A percentile compares a stretch with the other conserved stretches of the same genome.
Conservation (phyloP, 495 filamentous ascomycete species). For the Penicillium dipodomyicola region DNA sequence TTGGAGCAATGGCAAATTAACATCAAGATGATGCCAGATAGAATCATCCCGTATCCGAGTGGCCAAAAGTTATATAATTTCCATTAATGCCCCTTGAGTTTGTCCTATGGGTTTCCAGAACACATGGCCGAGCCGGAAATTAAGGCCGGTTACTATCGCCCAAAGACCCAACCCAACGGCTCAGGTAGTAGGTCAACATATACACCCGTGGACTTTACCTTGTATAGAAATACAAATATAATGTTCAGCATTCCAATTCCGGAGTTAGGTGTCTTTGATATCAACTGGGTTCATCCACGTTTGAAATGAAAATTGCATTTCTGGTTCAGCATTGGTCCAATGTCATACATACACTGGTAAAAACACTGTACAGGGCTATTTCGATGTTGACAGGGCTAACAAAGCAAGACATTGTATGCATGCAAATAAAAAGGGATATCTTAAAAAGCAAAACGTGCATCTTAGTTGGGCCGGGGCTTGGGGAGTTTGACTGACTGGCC, state of each 20-base stretch:
- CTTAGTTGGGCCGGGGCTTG: background rate
- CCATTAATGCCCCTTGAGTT: background rate
- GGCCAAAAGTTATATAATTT: background rate
- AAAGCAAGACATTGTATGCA: background rate
- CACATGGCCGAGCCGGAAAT: background rate
- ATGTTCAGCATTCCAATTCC: background rate
- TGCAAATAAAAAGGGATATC: slow-evolving; percentile 3
- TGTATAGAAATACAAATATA: background rate
- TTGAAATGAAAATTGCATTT: background rate
- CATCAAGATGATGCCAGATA: background rate
- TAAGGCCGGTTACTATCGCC: background rate
- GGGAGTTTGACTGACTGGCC: slow-evolving; percentile 15
- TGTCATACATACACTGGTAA: background rate
- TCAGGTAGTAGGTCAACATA: background rate
- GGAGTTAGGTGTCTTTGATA: background rate
- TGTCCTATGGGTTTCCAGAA: background rate
- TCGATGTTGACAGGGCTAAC: background rate
- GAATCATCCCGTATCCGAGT: background rate
- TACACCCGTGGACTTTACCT: background rate
- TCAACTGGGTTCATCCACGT: background rate
- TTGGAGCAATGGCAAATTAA: background rate
- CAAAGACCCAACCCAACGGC: background rate
- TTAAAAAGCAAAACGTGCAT: background rate
- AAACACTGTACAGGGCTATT: background rate
- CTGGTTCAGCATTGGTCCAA: background rate